phyloP scores from a whole-genome alignment of 2,329 filamentous ascomycete genomes.

The Colletotrichum neosansevieriae region DNA sequence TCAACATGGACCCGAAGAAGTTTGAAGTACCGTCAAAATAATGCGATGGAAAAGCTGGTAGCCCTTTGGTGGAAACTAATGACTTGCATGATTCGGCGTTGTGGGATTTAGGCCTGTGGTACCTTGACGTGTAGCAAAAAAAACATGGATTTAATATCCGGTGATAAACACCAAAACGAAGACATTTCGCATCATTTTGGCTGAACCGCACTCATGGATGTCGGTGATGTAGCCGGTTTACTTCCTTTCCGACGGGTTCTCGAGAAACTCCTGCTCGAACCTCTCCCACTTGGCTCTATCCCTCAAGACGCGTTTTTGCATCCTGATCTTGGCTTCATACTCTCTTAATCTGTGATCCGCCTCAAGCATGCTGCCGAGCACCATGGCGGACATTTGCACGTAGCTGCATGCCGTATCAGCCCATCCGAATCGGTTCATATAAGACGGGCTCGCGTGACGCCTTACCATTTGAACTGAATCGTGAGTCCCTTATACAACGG shows the following conservation, averaged over 20 bases:
- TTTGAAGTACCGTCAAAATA: slow-evolving; percentile 66
- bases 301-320: slow-evolving; percentile 71
- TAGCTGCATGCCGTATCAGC: slow-evolving; percentile 64
- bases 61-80: slow-evolving; percentile 24
- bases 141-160: slow-evolving; percentile 17
- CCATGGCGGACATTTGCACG: slow-evolving; percentile 87
- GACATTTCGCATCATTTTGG: slow-evolving; percentile 17
- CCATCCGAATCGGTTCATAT: background rate
- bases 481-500: slow-evolving; percentile 80
- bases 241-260: slow-evolving; percentile 52
- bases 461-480: slow-evolving; percentile 82
- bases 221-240: background rate
- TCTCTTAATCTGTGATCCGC: slow-evolving; percentile 76
- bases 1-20: slow-evolving; percentile 94
- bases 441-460: slow-evolving; percentile 32
- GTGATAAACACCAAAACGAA: slow-evolving; percentile 34
- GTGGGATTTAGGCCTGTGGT: slow-evolving; percentile 39
- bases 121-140: slow-evolving; percentile 28
- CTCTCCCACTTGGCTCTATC: slow-evolving; percentile 77
- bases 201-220: background rate
- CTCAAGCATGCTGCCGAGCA: slow-evolving; percentile 81
- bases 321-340: slow-evolving; percentile 75
- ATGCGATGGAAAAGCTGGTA: slow-evolving; percentile 32
- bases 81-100: slow-evolving; percentile 51
- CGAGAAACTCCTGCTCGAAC: slow-evolving; percentile 71